Percentiles rank a stretch among this genome's conserved stretches.
Evolutionary conservation across 805 yeast species (phyloP).

Genomic region (Yarrowia deformans): DNA sequence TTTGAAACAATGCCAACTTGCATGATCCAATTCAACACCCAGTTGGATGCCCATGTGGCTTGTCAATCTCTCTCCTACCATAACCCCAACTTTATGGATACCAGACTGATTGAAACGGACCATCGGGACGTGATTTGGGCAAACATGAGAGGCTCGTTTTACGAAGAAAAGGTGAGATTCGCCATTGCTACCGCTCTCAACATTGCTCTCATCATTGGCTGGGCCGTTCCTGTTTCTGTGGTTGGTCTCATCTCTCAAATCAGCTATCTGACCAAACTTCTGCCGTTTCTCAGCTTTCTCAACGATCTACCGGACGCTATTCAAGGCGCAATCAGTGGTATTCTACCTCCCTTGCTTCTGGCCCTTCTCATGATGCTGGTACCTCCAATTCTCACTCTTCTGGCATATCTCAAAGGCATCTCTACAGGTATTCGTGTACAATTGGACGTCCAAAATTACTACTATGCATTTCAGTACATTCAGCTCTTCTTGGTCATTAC

Average conservation of each 20-base stretch:
- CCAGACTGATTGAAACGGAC: constrained; percentile 55
- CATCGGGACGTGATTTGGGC: constrained; percentile 78
- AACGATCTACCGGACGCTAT: constrained; percentile 61
- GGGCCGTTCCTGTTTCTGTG: constrained; percentile 86
- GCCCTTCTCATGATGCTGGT: constrained; percentile 69
- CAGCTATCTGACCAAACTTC: constrained; percentile 65
- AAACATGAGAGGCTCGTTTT: constrained; percentile 57
- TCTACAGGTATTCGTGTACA: constrained; percentile 70
- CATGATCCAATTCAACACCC: constrained; percentile 68
- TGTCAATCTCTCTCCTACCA: constrained; percentile 58
- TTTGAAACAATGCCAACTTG: constrained; percentile 49
- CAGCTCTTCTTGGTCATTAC: constrained; percentile 87
- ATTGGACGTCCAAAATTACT: constrained; percentile 76
- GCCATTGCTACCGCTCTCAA: constrained; percentile 57
- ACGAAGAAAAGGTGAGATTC: constrained; percentile 53
- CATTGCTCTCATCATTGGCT: constrained; percentile 62
- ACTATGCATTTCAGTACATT: constrained; percentile 77
- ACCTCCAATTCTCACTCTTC: constrained; percentile 61
- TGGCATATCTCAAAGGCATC: constrained; percentile 64
- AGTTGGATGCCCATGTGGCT: constrained; percentile 66
- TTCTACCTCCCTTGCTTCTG: constrained; percentile 72
- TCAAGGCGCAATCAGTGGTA: constrained; percentile 62
- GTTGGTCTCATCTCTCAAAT: constrained; percentile 78
- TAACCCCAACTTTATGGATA: constrained; percentile 18
- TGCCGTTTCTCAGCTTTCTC: constrained; percentile 68